Evolutionary conservation across 495 filamentous ascomycete species (phyloP), one percentile per base, ranked within the genome.

Genomic region (Saxispiralis lemnorum): DNA sequence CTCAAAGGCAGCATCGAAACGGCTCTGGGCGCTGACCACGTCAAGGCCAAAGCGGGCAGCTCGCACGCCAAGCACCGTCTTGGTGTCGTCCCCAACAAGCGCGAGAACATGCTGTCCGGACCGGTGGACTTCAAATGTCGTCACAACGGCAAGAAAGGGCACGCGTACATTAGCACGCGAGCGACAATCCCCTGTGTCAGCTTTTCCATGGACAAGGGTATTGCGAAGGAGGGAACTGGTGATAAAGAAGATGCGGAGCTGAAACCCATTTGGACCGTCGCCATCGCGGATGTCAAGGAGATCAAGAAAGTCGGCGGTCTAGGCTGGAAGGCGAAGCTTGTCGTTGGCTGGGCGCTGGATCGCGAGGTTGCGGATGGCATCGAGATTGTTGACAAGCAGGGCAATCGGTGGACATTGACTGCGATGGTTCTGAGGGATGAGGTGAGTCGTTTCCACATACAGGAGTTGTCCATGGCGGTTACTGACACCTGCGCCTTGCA

Each of bases 281-380:
- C 72, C 0, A 59, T 81, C 4, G 61, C 63, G 9, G 73, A 80
- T 20, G 73, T 81, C 31, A 53, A 43, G 39, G 82, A 89, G 52
- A 48, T 94, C 40, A 78, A 76, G 60, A 93, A 93, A 64, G 65
- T 84, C 1, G 85, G 83, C 9, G 83, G 85, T 0, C 66, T 87
- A 45, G 86, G 85, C 1, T 93, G 83, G 84, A 93, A 93, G 63
- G 75, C 76, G 7, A 89, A 85, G 62, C 57, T 89, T 20, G 73
- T 87, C 20, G 76, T 88, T n/a, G 82, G 80, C 10, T 83, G 83
- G 81, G 75, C 78, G 2, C 66, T 81, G 43, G 77, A 75, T 2
- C 69, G 78, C 45, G 78, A 88, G 57, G 74, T 88, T 33, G 73
- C 75, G 0, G 84, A 88, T 67, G 83, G 83, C 10, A 45, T 93